These are phyloP conservation scores for Entomortierella beljakovae DNA, from an alignment of 192 early-diverging fungal genomes.

Conservation along the genomic window DNA sequence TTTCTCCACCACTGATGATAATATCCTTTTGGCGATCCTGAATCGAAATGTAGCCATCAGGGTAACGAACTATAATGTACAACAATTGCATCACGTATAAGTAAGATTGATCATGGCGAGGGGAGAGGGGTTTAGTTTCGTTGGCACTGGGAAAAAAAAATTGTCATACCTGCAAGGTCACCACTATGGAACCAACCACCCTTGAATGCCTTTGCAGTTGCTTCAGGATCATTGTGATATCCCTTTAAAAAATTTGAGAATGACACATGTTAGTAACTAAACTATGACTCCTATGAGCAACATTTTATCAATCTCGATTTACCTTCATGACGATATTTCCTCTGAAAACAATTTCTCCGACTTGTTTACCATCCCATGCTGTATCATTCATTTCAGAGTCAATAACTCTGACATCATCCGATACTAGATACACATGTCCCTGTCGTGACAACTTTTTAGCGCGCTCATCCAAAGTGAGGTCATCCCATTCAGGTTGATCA, in stretches of 20 bases:
- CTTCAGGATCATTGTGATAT: conserved; percentile 61
- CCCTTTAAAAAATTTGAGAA: conserved; percentile 7
- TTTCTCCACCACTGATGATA: conserved; percentile 73
- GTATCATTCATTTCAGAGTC: conserved; percentile 58
- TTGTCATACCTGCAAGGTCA: conserved; percentile 59
- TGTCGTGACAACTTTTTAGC: conserved; percentile 62
- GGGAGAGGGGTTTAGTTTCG: too few relatives aligned
- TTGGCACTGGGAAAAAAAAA: too few relatives aligned
- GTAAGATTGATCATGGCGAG: neutral
- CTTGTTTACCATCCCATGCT: conserved; percentile 59
- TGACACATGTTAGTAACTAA: neutral
- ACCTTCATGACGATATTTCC: conserved; percentile 72
- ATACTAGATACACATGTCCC: conserved; percentile 60
- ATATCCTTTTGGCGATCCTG: conserved; percentile 72
- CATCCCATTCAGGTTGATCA: conserved; percentile 37
- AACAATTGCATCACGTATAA: neutral
- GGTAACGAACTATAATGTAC: conserved; percentile 54
- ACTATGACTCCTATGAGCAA: neutral
- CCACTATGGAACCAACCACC: conserved; percentile 70
- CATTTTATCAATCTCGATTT: conserved; percentile 6
- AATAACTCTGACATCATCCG: conserved; percentile 66
- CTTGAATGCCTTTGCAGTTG: conserved; percentile 65
- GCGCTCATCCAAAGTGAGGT: conserved; percentile 40
- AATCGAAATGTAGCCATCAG: conserved; percentile 70
- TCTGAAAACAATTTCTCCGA: conserved; percentile 67